Conservation (phyloP, 2,329 filamentous ascomycete species). For the Spiromastix sp. region DNA sequence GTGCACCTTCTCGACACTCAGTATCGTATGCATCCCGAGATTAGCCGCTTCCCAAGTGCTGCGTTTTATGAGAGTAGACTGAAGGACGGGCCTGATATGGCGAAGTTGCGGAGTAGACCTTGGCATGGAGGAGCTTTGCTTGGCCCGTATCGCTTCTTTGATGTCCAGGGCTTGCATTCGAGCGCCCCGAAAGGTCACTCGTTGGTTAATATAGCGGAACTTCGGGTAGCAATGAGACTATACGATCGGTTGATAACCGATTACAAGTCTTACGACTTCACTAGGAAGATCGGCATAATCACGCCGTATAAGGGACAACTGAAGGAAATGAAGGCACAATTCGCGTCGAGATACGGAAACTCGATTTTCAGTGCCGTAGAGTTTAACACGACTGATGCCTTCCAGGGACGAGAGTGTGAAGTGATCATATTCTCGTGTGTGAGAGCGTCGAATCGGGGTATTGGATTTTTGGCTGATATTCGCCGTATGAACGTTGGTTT, state of each 20-base stretch:
- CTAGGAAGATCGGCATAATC: constrained; percentile 87
- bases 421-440: constrained; percentile 99
- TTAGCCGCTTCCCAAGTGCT: constrained; percentile 78
- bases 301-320: constrained; percentile 96
- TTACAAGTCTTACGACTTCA: constrained; percentile 58
- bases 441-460: constrained; percentile 80
- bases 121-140: constrained; percentile 80
- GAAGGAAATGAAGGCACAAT: constrained; percentile 64
- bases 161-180: constrained; percentile 80
- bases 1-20: constrained; percentile 94
- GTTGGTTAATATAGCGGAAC: constrained; percentile 76
- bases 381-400: constrained; percentile 98
- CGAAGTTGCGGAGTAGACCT: constrained; percentile 58
- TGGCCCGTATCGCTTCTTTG: constrained; percentile 92
- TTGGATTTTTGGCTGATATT: constrained; percentile 97
- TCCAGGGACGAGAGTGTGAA: constrained; percentile 92
- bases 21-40: constrained; percentile 98
- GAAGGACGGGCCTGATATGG: constrained; percentile 78
- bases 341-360: constrained; percentile 62
- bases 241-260: constrained; percentile 71
- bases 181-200: constrained; percentile 77
- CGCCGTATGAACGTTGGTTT: constrained; percentile 98
- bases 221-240: constrained; percentile 75
- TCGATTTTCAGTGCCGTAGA: constrained; percentile 70
- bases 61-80: constrained; percentile 88